These are phyloP conservation scores for Tagetes patula DNA, from an alignment of 129 eudicot species.

Conservation along the genomic window DNA sequence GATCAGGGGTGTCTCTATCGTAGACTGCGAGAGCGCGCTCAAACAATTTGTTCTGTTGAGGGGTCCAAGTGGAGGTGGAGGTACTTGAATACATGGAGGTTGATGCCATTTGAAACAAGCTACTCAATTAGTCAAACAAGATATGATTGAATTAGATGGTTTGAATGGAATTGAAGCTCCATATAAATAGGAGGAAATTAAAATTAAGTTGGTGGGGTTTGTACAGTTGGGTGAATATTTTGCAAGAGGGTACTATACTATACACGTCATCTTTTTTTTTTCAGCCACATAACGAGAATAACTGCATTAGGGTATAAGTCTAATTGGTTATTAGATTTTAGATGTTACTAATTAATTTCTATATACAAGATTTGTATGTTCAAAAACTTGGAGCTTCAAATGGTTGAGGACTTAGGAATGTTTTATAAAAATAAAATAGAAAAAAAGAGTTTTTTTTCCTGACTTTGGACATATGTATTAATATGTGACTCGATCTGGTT, in stretches of 20 bases:
- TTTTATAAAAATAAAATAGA: too few species aligned
- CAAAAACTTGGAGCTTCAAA: too few species aligned
- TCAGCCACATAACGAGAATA: slow-evolving; percentile 35
- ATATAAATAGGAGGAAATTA: slow-evolving; percentile 46
- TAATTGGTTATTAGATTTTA: neutral
- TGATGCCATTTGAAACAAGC: slow-evolving; percentile 49
- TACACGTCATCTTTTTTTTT: slow-evolving; percentile 36
- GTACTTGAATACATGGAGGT: slow-evolving; percentile 51
- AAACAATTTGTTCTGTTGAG: slow-evolving; percentile 66
- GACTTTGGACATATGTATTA: too few species aligned
- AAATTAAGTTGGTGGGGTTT: slow-evolving; percentile 39
- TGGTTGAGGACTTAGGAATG: too few species aligned
- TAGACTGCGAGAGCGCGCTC: slow-evolving; percentile 74
- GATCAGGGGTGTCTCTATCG: slow-evolving; percentile 80
- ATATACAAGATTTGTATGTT: neutral
- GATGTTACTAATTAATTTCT: neutral
- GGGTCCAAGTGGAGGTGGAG: slow-evolving; percentile 67
- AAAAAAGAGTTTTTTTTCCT: too few species aligned
- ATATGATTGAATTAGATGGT: slow-evolving; percentile 37
- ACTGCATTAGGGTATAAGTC: neutral
- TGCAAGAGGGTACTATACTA: slow-evolving; percentile 30
- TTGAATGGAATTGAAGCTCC: slow-evolving; percentile 34
- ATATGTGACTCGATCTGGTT: too few species aligned
- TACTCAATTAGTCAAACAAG: neutral
- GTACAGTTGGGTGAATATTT: slow-evolving; percentile 52